Conservation (phyloP, 108 stramenopile species). For the Nitzschia palea region DNA sequence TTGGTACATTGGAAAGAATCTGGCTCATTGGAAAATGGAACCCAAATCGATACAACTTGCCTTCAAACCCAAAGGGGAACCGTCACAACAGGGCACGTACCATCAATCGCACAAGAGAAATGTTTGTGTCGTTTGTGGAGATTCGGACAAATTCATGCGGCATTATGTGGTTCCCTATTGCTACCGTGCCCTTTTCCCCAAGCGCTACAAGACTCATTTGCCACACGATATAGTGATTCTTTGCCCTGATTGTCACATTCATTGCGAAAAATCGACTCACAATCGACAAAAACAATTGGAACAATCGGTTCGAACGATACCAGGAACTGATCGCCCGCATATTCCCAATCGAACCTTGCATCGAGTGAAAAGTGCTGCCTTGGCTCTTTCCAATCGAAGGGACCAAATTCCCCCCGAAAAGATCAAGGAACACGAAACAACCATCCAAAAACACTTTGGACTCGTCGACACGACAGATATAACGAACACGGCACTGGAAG, state of each 20-base stretch:
- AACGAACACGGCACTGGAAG: slow-evolving; percentile 46
- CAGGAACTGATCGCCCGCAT: neutral
- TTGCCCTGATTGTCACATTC: slow-evolving; percentile 76
- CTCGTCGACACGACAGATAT: slow-evolving; percentile 14
- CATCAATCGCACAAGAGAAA: slow-evolving; percentile 61
- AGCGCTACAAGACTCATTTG: slow-evolving; percentile 77
- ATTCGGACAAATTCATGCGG: slow-evolving; percentile 52
- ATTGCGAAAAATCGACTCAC: slow-evolving; percentile 48
- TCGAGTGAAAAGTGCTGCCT: slow-evolving; percentile 57
- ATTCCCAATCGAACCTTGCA: slow-evolving; percentile 26
- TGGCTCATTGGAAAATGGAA: slow-evolving; percentile 59
- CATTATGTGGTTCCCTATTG: slow-evolving; percentile 84
- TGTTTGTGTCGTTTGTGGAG: slow-evolving; percentile 71
- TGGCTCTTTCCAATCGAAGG: slow-evolving; percentile 55
- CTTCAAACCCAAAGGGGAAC: slow-evolving; percentile 40
- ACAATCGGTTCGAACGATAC: slow-evolving; percentile 15
- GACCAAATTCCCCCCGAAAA: slow-evolving; percentile 47
- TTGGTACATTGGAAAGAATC: slow-evolving; percentile 75
- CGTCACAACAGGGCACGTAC: slow-evolving; percentile 26
- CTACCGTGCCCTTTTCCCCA: slow-evolving; percentile 63
- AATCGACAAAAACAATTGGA: slow-evolving; percentile 46
- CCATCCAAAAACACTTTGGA: slow-evolving; percentile 15
- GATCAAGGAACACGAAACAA: slow-evolving; percentile 32
- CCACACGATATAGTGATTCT: slow-evolving; percentile 83
- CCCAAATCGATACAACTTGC: slow-evolving; percentile 42